Evolutionary conservation across 441 rosid genomes (phyloP).

Genomic region (Populus hybrid): DNA sequence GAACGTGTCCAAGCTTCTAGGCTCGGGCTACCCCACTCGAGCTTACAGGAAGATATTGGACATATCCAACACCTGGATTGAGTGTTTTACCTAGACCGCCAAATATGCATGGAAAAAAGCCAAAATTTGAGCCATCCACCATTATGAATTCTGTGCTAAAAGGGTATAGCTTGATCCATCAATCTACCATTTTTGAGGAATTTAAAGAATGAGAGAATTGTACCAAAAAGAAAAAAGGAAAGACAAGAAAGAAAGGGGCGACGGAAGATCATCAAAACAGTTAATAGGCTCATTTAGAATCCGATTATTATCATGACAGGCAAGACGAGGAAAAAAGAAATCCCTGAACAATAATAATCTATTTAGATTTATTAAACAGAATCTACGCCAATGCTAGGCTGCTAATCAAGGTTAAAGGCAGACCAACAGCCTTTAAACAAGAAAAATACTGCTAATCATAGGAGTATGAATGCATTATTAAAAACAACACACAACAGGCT

Average conservation of each 20-base stretch:
- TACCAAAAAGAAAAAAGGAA: no score
- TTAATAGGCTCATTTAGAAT: neutral
- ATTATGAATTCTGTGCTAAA: no score
- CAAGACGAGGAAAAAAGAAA: neutral
- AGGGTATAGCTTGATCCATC: no score
- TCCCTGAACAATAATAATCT: neutral
- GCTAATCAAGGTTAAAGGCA: neutral
- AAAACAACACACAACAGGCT: neutral
- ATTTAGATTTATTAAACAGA: neutral
- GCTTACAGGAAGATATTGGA: no score
- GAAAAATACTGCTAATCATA: neutral
- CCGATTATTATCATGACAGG: neutral
- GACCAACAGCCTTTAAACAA: neutral
- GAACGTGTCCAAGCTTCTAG: fast-evolving
- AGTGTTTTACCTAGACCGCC: no score
- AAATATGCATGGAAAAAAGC: no score
- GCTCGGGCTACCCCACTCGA: no score
- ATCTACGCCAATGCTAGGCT: neutral
- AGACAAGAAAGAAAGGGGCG: neutral
- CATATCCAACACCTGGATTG: no score
- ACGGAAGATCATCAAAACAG: neutral
- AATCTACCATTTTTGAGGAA: neutral
- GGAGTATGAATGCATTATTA: neutral
- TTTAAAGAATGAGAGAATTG: neutral
- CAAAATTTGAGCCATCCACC: no score